These are phyloP conservation scores for Glaciozyma antarctica DNA, from an alignment of 768 basidiomycete species.

Conservation along the genomic window DNA sequence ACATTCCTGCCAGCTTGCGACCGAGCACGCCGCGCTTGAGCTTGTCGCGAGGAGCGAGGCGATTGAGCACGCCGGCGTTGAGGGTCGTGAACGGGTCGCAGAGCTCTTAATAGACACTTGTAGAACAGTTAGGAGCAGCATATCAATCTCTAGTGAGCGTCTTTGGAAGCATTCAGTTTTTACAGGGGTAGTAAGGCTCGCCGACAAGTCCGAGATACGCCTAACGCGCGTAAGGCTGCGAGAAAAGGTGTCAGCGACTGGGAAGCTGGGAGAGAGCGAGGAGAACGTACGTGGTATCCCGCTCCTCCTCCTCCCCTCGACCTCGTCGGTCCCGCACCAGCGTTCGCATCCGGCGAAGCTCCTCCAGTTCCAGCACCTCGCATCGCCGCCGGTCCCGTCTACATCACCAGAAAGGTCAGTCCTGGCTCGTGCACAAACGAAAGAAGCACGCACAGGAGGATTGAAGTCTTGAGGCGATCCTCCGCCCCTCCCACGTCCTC, in stretches of 20 bases:
- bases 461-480: slow-evolving; percentile 43
- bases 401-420: not conserved
- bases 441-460: slow-evolving; percentile 35
- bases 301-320: slow-evolving; percentile 13
- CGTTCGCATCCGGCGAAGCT: slow-evolving; percentile 7
- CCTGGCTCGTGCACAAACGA: not conserved
- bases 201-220: not conserved
- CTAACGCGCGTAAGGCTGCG: slow-evolving; percentile 25
- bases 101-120: too few species aligned
- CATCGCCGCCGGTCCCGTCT: slow-evolving; percentile 39
- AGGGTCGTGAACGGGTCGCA: not conserved
- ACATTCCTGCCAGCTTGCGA: too few species aligned
- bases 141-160: too few species aligned
- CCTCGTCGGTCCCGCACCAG: slow-evolving; percentile 17
- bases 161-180: too few species aligned
- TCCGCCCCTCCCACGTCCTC: slow-evolving; percentile 39
- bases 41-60: not conserved
- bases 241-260: not conserved
- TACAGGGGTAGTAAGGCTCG: not conserved
- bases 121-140: too few species aligned
- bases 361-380: slow-evolving; percentile 6
- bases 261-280: not conserved
- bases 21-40: not conserved
- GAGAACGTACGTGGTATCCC: slow-evolving; percentile 24
- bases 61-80: not conserved